phyloP scores from a whole-genome alignment of 176 grass and related monocot species.

The Phoenix roebelenii region DNA sequence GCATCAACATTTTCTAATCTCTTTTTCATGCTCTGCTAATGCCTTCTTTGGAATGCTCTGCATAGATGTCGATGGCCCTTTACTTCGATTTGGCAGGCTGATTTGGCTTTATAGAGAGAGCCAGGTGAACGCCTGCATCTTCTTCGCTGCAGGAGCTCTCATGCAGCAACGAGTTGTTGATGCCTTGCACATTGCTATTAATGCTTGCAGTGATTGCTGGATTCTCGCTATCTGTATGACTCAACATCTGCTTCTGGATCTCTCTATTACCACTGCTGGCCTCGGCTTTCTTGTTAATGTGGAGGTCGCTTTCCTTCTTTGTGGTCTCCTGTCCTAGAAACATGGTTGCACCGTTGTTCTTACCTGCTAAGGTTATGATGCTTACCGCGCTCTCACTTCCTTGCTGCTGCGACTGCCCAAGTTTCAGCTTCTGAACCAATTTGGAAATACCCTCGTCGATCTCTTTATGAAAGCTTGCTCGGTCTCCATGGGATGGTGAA shows the following conservation, averaged over 20 bases:
- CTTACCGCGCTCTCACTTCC: conserved; percentile 12
- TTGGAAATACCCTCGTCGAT: conserved; percentile 40
- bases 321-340: conserved; percentile 17
- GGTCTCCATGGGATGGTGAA: neutral
- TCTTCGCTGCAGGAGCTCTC: conserved; percentile 37
- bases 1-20: too few species aligned
- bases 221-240: neutral
- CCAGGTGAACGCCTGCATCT: conserved; percentile 52
- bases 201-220: conserved; percentile 22
- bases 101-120: conserved; percentile 14
- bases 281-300: neutral
- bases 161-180: conserved; percentile 70
- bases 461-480: conserved; percentile 33
- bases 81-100: too few species aligned
- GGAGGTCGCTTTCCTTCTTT: neutral
- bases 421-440: conserved; percentile 33
- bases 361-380: conserved; percentile 52
- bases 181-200: conserved; percentile 75
- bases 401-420: neutral
- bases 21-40: too few species aligned
- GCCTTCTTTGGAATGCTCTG: too few species aligned
- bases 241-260: neutral
- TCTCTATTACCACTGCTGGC: neutral
- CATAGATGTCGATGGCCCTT: too few species aligned
- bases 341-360: conserved; percentile 79